phyloP scores from a whole-genome alignment of 805 yeast species.

The Barnettozyma californica region DNA sequence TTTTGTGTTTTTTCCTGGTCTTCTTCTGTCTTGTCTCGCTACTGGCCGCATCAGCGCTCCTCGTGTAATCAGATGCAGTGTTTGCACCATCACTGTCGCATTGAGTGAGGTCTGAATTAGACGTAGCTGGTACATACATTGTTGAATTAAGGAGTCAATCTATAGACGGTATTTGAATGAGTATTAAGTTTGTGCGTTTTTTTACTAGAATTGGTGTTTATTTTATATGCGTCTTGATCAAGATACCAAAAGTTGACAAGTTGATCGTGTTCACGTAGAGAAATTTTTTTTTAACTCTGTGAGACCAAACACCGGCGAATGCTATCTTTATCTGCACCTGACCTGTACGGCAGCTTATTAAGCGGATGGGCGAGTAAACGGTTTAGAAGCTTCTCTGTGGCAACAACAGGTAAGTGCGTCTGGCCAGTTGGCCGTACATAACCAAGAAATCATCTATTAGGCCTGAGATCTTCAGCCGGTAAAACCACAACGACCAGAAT shows the following conservation, averaged over 20 bases:
- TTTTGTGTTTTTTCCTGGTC: constrained; percentile 50
- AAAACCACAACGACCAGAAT: too few relatives aligned
- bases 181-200: not conserved
- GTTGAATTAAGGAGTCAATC: not conserved
- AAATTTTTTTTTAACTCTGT: too few relatives aligned
- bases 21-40: not conserved
- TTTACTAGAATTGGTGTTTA: not conserved
- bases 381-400: too few relatives aligned
- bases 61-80: not conserved
- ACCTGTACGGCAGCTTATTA: too few relatives aligned
- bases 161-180: not conserved
- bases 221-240: not conserved
- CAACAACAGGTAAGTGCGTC: too few relatives aligned
- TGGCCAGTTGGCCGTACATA: too few relatives aligned
- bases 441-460: too few relatives aligned
- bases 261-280: not conserved
- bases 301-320: not conserved
- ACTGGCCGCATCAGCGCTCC: not conserved
- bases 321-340: not conserved
- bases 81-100: not conserved
- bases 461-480: too few relatives aligned
- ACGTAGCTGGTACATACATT: not conserved
- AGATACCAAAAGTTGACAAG: not conserved
- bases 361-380: too few relatives aligned
- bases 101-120: not conserved